These are phyloP conservation scores for Beauveria rudraprayagi DNA, from an alignment of 2,329 filamentous ascomycete species.

Conservation along the genomic window DNA sequence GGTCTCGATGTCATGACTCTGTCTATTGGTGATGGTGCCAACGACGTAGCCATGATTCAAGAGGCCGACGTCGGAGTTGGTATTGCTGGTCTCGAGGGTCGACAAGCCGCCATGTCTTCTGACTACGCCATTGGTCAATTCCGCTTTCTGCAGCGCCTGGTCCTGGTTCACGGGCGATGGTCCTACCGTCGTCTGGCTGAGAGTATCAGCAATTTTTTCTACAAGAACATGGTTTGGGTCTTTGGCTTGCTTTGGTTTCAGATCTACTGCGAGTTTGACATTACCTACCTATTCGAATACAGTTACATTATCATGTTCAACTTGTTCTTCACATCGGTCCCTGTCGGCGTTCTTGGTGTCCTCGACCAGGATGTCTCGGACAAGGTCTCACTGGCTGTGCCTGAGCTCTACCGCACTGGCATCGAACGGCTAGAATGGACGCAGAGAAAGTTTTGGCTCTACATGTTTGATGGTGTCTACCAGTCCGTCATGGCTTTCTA, in stretches of 20 bases:
- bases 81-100: constrained; percentile 86
- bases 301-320: constrained; percentile 97
- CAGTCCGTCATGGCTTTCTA: constrained; percentile 92
- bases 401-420: constrained; percentile 88
- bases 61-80: constrained; percentile 95
- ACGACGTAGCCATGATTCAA: constrained; percentile 97
- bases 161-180: constrained; percentile 89
- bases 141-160: constrained; percentile 73
- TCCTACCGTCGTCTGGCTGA: constrained; percentile 92
- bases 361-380: constrained; percentile 96
- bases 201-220: constrained; percentile 97
- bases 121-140: constrained; percentile 96
- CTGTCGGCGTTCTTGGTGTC: constrained; percentile 91
- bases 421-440: constrained; percentile 98
- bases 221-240: constrained; percentile 99
- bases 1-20: constrained; percentile 94
- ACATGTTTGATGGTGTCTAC: constrained; percentile 92
- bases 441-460: constrained; percentile 88
- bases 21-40: constrained; percentile 87
- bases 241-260: constrained; percentile 97
- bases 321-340: constrained; percentile 89
- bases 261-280: constrained; percentile 91
- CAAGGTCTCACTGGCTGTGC: constrained; percentile 85
- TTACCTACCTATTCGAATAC: constrained; percentile 95
- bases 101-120: constrained; percentile 91